Base-by-base conservation (phyloP, 176 grass and related monocot species). In the Rhynchospora breviuscula region DNA sequence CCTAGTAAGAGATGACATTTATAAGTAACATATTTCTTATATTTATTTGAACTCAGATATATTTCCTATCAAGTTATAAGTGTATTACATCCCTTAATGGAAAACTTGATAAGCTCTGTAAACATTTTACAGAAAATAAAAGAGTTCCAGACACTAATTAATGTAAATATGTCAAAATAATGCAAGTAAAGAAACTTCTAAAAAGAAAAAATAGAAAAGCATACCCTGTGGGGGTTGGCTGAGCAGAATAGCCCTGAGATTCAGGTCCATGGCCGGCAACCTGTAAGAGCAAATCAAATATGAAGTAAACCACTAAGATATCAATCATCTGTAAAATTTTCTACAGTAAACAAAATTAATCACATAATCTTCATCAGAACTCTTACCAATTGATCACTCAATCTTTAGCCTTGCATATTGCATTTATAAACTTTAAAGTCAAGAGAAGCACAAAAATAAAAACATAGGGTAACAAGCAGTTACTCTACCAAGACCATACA, bases 261-360 rank as follows among this genome's bases (percentile, higher is more conserved):
- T 94, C 88, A 74, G 86, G 80, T 53, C 86, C 87, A 52, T 90
- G 86, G 56, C 54, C 77, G 31, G 85, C 84, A 86, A 88, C 89
- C 92, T 98, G 75, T 21, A 59, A 83, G 63, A 77, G 10, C 65
- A 91, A 59, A n/a, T 49, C 85, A 84, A 49, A 69, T 15, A 59
- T 73, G 11, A 68, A 53, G 7, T 75, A 77, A 91, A 56, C 2
- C 81, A 86, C 63, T 80, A 65, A 29, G 45, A 76, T 15, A 81
- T 87, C 8, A 62, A 22, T 17, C 53, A 82, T 65, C 14, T 82
- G 9, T 26, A 82, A 56, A 8, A 51, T 49, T 49, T 23, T 56
- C 25, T 23, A 78, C 56, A 25, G 53, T 75, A 12, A 78, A 57
- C 13, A 78, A 56, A 71, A 9, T 29, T n/a, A 18, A 18, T 57